phyloP scores from a whole-genome alignment of 2,329 filamentous ascomycete genomes.

The Beauveria varroae region DNA sequence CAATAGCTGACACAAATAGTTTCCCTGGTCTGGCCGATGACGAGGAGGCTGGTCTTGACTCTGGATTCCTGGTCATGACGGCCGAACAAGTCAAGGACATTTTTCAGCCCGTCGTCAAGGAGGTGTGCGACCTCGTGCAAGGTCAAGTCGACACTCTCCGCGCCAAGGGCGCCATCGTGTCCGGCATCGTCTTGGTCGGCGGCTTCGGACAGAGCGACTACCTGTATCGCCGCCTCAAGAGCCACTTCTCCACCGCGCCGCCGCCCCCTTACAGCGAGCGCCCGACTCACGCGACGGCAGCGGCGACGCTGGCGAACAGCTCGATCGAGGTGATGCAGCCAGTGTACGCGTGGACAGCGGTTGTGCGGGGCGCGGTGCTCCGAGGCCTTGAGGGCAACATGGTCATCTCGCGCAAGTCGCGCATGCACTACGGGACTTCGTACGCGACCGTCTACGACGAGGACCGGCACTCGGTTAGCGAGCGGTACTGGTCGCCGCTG shows the following conservation, averaged over 20 bases:
- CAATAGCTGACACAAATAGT: constrained; percentile 22
- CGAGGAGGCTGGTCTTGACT: constrained; percentile 66
- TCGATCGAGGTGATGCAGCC: constrained; percentile 76
- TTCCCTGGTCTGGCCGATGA: constrained; percentile 72
- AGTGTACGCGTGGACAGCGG: constrained; percentile 74
- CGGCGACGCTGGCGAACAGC: constrained; percentile 38
- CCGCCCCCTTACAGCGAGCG: constrained; percentile 60
- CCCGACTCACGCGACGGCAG: constrained; percentile 55
- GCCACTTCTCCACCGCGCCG: constrained; percentile 54
- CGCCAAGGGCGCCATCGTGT: constrained; percentile 53
- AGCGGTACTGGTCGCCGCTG: constrained; percentile 71
- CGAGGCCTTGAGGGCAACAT: constrained; percentile 70
- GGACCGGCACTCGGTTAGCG: constrained; percentile 61
- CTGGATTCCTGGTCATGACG: constrained; percentile 67
- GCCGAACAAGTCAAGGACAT: constrained; percentile 63
- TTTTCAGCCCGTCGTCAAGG: constrained; percentile 66
- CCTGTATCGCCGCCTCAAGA: constrained; percentile 62
- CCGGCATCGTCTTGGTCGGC: constrained; percentile 73
- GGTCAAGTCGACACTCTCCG: constrained; percentile 59
- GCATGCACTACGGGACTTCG: constrained; percentile 73
- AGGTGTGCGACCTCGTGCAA: constrained; percentile 60
- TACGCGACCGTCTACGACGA: constrained; percentile 78
- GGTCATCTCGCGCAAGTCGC: constrained; percentile 65
- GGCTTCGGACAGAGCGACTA: constrained; percentile 77
- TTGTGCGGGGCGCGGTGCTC: constrained; percentile 69